Evolutionary conservation across 106 monocot species (phyloP), one percentile per base, ranked within the genome.

Genomic region (Cymbidium sinense): DNA sequence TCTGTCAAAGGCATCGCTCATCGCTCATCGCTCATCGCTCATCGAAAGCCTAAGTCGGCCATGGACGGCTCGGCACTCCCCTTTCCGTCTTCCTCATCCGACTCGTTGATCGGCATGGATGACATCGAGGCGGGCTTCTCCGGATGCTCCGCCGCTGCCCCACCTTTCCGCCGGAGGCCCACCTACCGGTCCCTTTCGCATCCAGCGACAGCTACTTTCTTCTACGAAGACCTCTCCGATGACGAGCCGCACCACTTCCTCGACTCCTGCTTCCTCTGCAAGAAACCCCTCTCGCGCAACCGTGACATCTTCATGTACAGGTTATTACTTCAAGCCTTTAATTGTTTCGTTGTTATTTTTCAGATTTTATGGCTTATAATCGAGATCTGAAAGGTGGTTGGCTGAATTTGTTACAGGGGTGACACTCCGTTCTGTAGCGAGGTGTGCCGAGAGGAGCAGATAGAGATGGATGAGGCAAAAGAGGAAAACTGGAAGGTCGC

Each of bases 241-340:
- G 84, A 70, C 7, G 81, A 78, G 33, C 81, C 47, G 1, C 83
- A 21, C 64, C 84, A 93, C 81, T 94, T 89, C 54, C 86, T 94
- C 43, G 93, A 94, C 75, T 78, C 87, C 1, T 94, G 93, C 86
- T 83, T 80, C 76, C 87, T 94, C 78, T 94, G 93, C 84, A 80
- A 85, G 82, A 91, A 87, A 77, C 78, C 79, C 1, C 82, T 94
- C 75, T 75, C 81, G 64, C 79, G 83, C 13, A 81, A 89, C 76
- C 73, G 79, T 54, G 91, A 91, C 82, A 94, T 94, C 87, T 94
- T 83, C 89, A 94, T 94, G 91, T 94, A 94, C 85, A 91, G 93
- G 93, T 93, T 31, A 17, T 29, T 34, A 34, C 36, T 11, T 15
- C 67, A 25, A 25, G 11, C 36, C 36, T 11, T 9, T 35, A 70